phyloP scores from a whole-genome alignment of 441 rosid genomes.

The Pelargonium australe region DNA sequence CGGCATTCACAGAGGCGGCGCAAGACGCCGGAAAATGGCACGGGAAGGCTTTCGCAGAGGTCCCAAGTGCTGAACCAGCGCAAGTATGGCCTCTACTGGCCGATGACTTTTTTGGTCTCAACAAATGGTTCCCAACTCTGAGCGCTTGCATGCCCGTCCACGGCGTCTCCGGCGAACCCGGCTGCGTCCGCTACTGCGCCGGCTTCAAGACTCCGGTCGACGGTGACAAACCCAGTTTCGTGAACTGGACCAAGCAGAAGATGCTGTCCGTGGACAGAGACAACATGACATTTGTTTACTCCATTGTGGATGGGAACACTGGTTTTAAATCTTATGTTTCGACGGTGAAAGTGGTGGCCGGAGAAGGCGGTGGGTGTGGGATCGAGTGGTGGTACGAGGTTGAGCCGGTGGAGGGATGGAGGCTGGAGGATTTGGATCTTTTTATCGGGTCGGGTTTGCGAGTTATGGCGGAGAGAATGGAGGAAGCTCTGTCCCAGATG shows the following conservation, averaged over 20 bases:
- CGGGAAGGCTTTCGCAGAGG: conserved; percentile 33
- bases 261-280: conserved; percentile 29
- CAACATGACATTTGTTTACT: conserved; percentile 28
- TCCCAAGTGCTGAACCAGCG: conserved; percentile 26
- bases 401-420: conserved; percentile 44
- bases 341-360: conserved; percentile 22
- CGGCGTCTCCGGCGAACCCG: conserved; percentile 39
- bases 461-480: conserved; percentile 44
- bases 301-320: conserved; percentile 39
- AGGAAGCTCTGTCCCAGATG: conserved; percentile 24
- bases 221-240: not conserved
- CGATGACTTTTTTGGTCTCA: conserved; percentile 42
- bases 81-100: conserved; percentile 40
- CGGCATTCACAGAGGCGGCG: too few relatives aligned
- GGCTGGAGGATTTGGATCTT: conserved; percentile 31
- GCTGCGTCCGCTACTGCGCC: conserved; percentile 43
- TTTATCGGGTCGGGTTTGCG: conserved; percentile 38
- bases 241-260: conserved; percentile 53
- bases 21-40: conserved; percentile 29
- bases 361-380: conserved; percentile 26
- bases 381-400: conserved; percentile 48
- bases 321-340: conserved; percentile 40
- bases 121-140: conserved; percentile 50
- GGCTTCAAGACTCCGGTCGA: conserved; percentile 39
- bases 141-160: conserved; percentile 31